Percentiles rank a stretch among this genome's conserved stretches.
phyloP scores from a whole-genome alignment of 2,329 filamentous ascomycete species.

The Pseudogymnoascus sp. region DNA sequence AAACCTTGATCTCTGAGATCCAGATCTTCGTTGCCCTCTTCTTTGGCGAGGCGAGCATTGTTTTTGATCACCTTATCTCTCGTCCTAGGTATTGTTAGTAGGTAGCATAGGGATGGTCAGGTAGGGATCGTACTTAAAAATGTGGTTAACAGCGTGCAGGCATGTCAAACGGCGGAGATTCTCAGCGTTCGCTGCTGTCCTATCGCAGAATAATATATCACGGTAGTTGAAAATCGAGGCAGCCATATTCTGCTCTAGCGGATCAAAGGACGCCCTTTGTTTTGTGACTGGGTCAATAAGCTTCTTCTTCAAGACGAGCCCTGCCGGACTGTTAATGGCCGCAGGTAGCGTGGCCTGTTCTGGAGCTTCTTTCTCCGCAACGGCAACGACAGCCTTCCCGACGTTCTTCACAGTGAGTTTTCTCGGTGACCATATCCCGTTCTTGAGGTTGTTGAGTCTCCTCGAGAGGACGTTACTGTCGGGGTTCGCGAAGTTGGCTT shows the following conservation, averaged over 20 bases:
- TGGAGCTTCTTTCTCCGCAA: constrained; percentile 35
- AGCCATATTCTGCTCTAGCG: constrained; percentile 55
- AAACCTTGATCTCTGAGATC: constrained; percentile 91
- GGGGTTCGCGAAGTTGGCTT: constrained; percentile 65
- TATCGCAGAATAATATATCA: constrained; percentile 68
- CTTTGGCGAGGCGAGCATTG: constrained; percentile 66
- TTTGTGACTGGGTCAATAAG: constrained; percentile 47
- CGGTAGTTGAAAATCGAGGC: constrained; percentile 72
- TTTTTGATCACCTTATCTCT: constrained; percentile 89
- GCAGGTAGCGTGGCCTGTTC: constrained; percentile 19
- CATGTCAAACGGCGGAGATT: constrained; percentile 63
- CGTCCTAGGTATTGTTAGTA: constrained; percentile 43
- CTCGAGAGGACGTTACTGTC: constrained; percentile 51
- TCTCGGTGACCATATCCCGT: constrained; percentile 42
- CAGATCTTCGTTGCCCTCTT: constrained; percentile 52
- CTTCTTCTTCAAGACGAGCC: constrained; percentile 61
- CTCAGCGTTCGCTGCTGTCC: constrained; percentile 59
- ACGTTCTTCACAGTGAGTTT: constrained; percentile 35
- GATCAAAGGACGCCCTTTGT: constrained; percentile 48
- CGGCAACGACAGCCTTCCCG: constrained; percentile 40
- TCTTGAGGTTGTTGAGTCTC: constrained; percentile 43
- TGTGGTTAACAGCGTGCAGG: constrained; percentile 81
- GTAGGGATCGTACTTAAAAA: constrained; percentile 57
- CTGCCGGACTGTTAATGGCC: constrained; percentile 31
- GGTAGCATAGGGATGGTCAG: neutral